Base-by-base conservation (phyloP, 2,329 filamentous ascomycete genomes). In the Lizonia empirigonia region DNA sequence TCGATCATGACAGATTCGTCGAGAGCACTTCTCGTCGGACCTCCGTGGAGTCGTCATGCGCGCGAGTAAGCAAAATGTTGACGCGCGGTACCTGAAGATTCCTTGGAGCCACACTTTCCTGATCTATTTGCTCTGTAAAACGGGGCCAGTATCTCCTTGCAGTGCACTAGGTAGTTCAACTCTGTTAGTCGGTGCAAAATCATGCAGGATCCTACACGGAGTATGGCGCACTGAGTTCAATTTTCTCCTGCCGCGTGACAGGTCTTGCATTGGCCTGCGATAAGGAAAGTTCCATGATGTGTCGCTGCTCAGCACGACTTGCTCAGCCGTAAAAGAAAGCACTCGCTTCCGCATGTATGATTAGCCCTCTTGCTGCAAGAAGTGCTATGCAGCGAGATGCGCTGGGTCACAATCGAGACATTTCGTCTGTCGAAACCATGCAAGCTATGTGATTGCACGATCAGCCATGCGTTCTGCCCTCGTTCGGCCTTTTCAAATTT, bases 31-130 rank as follows among this genome's bases (percentile, higher is more conserved):
- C 33, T 42, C 33, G 16, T 37, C 32, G 26, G 42, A 41, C 26
- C 20, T 42, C 26, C 26, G 30, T 52, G 32, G 36, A 41, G 34
- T 40, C 27, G 27, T 15, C 27, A 33, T 35, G 39, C 37, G 41
- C 26, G 33, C 36, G 36, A 46, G 30, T 26, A 39, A 10, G 16
- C 18, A 20, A 32, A 13, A 34, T 23, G 27, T 52, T 42, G 38
- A 42, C 49, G 38, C 49, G 33, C 37, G 33, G 38, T 46, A 47
- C 26, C 32, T 46, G 19, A 7, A 10, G 10, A 24, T 18, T 9
- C 6, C 10, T 13, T 32, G 9, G 39, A 22, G 18, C 18, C 30
- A 20, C 13, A 15, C 16, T 10, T 10, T 35, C 10, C 22, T 18
- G 13, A 16, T 20, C 22, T 7, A 13, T n/a, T 29, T 12, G 24